A percentile compares a stretch with the other conserved stretches of the same genome.
phyloP scores from a whole-genome alignment of 768 basidiomycete genomes.

The Mycena epipterygia region DNA sequence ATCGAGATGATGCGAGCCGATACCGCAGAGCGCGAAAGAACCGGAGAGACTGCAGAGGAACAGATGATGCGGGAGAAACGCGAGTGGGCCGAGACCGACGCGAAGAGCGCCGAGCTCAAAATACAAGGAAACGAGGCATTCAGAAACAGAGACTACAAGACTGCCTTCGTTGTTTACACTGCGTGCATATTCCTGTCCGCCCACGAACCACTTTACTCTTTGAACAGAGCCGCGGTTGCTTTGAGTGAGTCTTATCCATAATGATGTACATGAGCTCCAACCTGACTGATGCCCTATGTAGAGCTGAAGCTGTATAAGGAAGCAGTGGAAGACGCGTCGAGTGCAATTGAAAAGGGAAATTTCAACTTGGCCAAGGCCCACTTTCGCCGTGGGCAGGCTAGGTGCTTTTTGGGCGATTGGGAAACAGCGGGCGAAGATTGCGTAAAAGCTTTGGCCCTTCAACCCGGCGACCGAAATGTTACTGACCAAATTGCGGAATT shows the following conservation, averaged over 20 bases:
- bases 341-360: slow-evolving; percentile 10
- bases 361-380: slow-evolving; percentile 32
- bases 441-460: slow-evolving; percentile 15
- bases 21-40: slow-evolving; percentile 22
- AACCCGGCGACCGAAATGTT: slow-evolving; percentile 20
- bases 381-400: slow-evolving; percentile 32
- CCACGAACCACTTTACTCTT: slow-evolving; percentile 34
- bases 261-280: background rate
- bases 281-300: background rate
- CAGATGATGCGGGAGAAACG: slow-evolving; percentile 19
- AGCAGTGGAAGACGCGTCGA: slow-evolving; percentile 21
- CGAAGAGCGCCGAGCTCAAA: slow-evolving; percentile 23
- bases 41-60: slow-evolving; percentile 6
- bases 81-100: slow-evolving; percentile 19
- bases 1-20: background rate
- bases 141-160: slow-evolving; percentile 8
- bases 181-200: slow-evolving; percentile 23
- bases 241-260: slow-evolving; percentile 26
- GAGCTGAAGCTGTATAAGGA: slow-evolving; percentile 28
- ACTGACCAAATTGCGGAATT: slow-evolving; percentile 15
- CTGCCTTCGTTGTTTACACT: slow-evolving; percentile 30
- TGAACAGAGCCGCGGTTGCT: slow-evolving; percentile 35
- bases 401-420: slow-evolving; percentile 23
- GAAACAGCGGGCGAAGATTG: slow-evolving; percentile 26
- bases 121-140: slow-evolving; percentile 31